Conservation (phyloP, 1,284 basidiomycete species). For the Cryptococcus sp. region DNA sequence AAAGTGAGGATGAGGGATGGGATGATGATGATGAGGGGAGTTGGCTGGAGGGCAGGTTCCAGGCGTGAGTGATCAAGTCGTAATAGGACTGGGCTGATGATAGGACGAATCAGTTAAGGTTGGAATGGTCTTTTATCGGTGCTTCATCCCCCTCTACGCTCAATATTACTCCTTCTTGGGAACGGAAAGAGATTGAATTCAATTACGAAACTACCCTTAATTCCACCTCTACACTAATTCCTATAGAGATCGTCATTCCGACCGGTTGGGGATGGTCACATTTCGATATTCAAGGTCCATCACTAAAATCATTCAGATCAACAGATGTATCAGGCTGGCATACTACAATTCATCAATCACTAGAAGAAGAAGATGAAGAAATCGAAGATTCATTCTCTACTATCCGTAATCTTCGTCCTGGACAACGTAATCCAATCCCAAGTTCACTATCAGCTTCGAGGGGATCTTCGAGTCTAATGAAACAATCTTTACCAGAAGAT, state of each 20-base stretch:
- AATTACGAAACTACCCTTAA: constrained; percentile 14
- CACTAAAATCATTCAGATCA: constrained; percentile 26
- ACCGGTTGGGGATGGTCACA: constrained; percentile 38
- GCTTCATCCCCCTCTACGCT: constrained; percentile 15
- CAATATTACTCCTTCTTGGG: constrained; percentile 23
- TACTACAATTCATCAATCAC: background rate
- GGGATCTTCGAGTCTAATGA: constrained; percentile 22
- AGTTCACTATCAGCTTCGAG: background rate
- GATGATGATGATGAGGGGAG: constrained; percentile 20
- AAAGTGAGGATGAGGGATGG: constrained; percentile 27
- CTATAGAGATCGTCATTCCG: constrained; percentile 26
- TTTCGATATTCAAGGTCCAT: constrained; percentile 27
- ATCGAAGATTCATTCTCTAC: constrained; percentile 32
- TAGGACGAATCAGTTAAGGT: constrained; percentile 30
- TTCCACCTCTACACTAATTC: constrained; percentile 1
- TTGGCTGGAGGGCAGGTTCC: constrained; percentile 40
- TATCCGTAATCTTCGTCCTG: constrained; percentile 4
- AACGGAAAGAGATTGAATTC: constrained; percentile 22
- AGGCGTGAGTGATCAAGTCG: constrained; percentile 22
- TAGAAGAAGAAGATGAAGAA: constrained; percentile 4
- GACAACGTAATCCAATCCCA: background rate
- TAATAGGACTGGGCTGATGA: constrained; percentile 1
- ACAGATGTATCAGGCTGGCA: constrained; percentile 23
- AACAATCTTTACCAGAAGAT: constrained; percentile 21
- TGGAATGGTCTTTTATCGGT: constrained; percentile 34